Evolutionary conservation across 257 asterid genomes (phyloP).

Genomic region (Gynochthodes officinalis): DNA sequence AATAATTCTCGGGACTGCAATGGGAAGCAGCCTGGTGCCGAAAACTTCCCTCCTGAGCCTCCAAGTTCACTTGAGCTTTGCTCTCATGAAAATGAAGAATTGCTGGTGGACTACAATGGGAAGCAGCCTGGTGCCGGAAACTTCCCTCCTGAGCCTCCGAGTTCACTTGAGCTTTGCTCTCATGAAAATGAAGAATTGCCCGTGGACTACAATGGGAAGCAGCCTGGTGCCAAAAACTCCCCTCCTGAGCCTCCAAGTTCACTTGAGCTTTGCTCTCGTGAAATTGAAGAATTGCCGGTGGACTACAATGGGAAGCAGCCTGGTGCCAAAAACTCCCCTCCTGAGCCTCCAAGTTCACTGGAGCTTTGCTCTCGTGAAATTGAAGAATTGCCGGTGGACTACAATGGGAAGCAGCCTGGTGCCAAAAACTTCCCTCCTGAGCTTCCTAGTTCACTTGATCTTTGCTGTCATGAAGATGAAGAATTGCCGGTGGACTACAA

Average conservation of each 20-base stretch:
- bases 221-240: no score
- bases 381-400: constrained; percentile 17
- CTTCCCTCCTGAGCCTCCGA: constrained; percentile 26
- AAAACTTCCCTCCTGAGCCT: constrained; percentile 26
- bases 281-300: constrained; percentile 17
- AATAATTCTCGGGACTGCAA: constrained; percentile 16
- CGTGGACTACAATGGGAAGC: no score
- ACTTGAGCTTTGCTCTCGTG: no score
- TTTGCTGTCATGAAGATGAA: constrained; percentile 21
- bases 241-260: no score
- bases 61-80: constrained; percentile 31
- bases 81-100: constrained; percentile 21
- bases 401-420: constrained; percentile 25
- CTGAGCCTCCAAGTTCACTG: no score
- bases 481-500: constrained; percentile 16
- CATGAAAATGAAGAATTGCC: constrained; percentile 22
- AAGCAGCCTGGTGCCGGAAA: constrained; percentile 18
- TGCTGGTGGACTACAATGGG: no score
- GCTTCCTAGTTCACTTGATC: constrained; percentile 32
- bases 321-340: no score
- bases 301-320: no score
- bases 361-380: no score
- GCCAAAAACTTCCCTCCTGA: constrained; percentile 23
- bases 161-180: constrained; percentile 29
- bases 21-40: constrained; percentile 13